phyloP scores from a whole-genome alignment of 345 rosid species.

The Fremontodendron californicum region DNA sequence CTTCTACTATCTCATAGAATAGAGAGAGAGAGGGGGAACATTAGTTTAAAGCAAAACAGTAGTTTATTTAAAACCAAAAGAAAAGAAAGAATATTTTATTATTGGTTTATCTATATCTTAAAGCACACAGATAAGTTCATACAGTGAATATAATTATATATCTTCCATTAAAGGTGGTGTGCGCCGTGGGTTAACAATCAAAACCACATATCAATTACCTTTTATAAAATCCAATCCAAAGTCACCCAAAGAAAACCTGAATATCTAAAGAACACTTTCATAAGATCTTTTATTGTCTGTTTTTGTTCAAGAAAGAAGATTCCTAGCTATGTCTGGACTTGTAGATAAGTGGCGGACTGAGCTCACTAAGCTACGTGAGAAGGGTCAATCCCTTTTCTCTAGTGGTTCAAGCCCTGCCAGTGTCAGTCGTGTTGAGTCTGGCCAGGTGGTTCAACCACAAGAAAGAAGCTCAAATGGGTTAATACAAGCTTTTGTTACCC shows the following conservation, averaged over 20 bases:
- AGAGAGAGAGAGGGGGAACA: neutral
- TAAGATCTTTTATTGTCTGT: neutral
- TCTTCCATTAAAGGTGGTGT: neutral
- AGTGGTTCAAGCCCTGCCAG: slow-evolving; percentile 2
- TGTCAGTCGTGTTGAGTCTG: neutral
- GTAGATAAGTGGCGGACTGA: slow-evolving; percentile 48
- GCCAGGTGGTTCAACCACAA: neutral
- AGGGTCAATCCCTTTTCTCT: slow-evolving; percentile 26
- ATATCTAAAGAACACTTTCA: neutral
- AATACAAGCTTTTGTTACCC: neutral
- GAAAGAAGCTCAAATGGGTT: neutral
- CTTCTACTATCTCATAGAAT: too few relatives aligned
- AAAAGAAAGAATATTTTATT: neutral
- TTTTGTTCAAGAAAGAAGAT: neutral
- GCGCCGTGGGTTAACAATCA: neutral
- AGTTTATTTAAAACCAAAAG: neutral
- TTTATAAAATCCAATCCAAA: neutral
- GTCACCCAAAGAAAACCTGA: neutral
- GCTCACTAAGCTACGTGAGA: slow-evolving; percentile 34
- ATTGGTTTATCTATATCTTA: neutral
- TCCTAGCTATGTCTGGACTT: slow-evolving; percentile 35
- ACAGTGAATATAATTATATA: neutral
- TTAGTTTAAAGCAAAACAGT: too few relatives aligned
- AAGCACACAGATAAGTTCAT: neutral
- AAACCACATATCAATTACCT: neutral